Conservation (phyloP, 331 rosid genomes). For the Quercus lobata region DNA sequence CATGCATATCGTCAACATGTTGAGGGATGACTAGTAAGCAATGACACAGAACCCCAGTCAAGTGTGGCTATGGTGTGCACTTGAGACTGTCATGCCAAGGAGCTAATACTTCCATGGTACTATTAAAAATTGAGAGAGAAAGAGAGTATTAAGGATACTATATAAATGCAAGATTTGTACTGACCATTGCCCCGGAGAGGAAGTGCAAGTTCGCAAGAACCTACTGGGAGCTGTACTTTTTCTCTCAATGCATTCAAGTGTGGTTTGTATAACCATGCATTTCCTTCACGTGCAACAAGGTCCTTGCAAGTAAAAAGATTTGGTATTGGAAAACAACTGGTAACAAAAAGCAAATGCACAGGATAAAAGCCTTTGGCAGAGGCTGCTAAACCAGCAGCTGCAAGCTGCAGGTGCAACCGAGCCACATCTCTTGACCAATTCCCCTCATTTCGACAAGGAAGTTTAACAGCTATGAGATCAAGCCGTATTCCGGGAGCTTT, state of each 20-base stretch:
- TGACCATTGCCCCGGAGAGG: conserved; percentile 75
- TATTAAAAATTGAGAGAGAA: background rate
- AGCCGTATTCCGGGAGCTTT: conserved; percentile 50
- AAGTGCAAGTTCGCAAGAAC: conserved; percentile 93
- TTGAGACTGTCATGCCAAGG: background rate
- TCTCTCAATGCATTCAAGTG: conserved; percentile 58
- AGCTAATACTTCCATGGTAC: background rate
- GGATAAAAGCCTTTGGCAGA: conserved; percentile 67
- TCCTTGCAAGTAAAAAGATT: conserved; percentile 77
- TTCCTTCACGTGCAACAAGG: conserved; percentile 52
- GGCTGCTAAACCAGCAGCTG: conserved; percentile 77
- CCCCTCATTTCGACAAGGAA: conserved; percentile 64
- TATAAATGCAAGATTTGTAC: conserved; percentile 5
- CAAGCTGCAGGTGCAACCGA: conserved; percentile 84
- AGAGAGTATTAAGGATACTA: background rate
- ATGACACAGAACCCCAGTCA: too few relatives aligned
- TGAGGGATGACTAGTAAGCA: background rate
- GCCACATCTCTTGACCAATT: conserved; percentile 96
- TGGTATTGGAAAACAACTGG: conserved; percentile 71
- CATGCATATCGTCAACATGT: background rate
- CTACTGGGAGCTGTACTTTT: conserved; percentile 75
- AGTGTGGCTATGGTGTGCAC: too few relatives aligned
- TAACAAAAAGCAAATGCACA: conserved; percentile 61
- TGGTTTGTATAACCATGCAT: conserved; percentile 76
- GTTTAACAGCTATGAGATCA: conserved; percentile 69